Percentiles rank a stretch among this genome's conserved stretches.
These are phyloP conservation scores for Rhizopogon vulgaris DNA, from an alignment of 768 basidiomycete species.

Conservation along the genomic window DNA sequence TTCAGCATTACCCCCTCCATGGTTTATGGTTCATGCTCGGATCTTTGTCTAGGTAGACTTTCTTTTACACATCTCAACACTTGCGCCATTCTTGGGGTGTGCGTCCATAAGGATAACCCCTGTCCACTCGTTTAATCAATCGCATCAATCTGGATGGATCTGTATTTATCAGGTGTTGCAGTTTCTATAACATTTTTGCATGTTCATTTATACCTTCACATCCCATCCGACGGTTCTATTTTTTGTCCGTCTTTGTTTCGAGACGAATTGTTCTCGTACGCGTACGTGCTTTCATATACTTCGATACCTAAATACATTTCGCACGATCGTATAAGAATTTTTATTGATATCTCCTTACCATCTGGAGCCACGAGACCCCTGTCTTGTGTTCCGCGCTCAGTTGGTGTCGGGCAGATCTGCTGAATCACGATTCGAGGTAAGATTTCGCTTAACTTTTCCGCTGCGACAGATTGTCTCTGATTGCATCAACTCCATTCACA, in stretches of 20 bases:
- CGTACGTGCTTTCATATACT: neutral
- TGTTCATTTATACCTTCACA: neutral
- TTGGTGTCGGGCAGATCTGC: too few species aligned
- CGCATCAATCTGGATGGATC: constrained; percentile 11
- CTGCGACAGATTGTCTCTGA: neutral
- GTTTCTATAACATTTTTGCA: neutral
- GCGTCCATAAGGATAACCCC: constrained; percentile 19
- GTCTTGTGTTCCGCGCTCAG: too few species aligned
- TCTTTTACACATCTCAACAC: neutral
- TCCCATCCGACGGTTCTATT: constrained; percentile 3
- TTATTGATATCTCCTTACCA: neutral
- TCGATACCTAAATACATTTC: constrained; percentile 1
- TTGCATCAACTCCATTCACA: too few species aligned
- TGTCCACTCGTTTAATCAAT: constrained; percentile 26
- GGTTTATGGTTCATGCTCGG: neutral
- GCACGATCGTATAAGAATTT: neutral
- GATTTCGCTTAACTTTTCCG: too few species aligned
- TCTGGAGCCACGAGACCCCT: too few species aligned
- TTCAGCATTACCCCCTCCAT: neutral
- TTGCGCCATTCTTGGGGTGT: constrained; percentile 14
- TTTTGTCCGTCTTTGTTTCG: neutral
- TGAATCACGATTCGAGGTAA: too few species aligned
- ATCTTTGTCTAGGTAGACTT: neutral
- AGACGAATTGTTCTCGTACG: neutral
- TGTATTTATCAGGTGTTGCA: constrained; percentile 21